These are phyloP conservation scores for Secale cereale DNA, from an alignment of 176 grass and related monocot species.

Conservation along the genomic window DNA sequence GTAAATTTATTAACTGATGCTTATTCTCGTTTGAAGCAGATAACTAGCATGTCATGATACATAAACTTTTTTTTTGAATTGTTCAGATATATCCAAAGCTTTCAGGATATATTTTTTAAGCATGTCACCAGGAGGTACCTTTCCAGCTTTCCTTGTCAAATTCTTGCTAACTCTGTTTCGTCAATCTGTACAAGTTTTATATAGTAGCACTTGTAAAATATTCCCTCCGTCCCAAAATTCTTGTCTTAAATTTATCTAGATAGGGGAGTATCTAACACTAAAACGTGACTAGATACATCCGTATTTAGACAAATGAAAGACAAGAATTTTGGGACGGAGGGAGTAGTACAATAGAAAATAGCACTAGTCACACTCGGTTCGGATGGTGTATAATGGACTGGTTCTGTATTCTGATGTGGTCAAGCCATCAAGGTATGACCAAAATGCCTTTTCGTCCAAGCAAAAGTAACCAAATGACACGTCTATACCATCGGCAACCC, in stretches of 20 bases:
- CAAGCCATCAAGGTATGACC: constrained; percentile 11
- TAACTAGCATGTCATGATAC: neutral
- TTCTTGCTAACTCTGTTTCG: neutral
- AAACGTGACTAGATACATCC: too few species aligned
- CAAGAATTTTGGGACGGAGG: too few species aligned
- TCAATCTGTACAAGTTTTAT: neutral
- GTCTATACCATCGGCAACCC: neutral
- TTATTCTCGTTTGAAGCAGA: neutral
- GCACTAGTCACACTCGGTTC: neutral
- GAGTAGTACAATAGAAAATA: neutral
- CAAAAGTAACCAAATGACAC: neutral
- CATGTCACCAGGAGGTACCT: constrained; percentile 8
- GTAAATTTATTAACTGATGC: neutral
- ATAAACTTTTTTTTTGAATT: neutral
- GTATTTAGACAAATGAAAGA: too few species aligned
- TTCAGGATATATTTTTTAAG: neutral
- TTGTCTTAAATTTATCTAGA: too few species aligned
- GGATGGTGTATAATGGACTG: constrained; percentile 6
- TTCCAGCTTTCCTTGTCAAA: neutral
- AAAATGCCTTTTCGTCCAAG: neutral
- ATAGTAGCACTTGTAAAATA: neutral
- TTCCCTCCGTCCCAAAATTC: too few species aligned
- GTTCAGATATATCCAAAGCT: neutral
- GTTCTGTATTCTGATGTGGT: neutral
- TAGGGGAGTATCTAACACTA: too few species aligned